Conservation (phyloP, 2,329 filamentous ascomycete genomes). For the Cercospora beticola region DNA sequence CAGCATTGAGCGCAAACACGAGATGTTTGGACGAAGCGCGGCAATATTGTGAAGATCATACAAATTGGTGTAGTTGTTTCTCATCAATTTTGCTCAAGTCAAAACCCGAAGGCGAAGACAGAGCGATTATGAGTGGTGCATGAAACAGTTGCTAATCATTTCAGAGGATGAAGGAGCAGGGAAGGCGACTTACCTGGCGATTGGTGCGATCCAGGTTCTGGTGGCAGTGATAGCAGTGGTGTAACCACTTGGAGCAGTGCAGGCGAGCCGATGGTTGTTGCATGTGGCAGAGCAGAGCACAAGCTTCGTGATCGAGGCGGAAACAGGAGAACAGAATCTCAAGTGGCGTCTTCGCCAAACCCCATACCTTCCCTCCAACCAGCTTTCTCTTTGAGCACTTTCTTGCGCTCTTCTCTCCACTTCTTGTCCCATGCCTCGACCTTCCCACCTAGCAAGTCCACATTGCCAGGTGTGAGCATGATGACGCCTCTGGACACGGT, state of each 20-base stretch:
- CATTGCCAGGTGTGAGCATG: slow-evolving; percentile 69
- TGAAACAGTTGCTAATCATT: slow-evolving; percentile 20
- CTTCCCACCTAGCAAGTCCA: slow-evolving; percentile 80
- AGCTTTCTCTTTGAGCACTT: slow-evolving; percentile 58
- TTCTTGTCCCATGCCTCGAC: slow-evolving; percentile 75
- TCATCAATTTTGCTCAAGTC: slow-evolving; percentile 13
- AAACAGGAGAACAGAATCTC: background rate
- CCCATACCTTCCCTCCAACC: slow-evolving; percentile 25
- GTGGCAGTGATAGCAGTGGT: background rate
- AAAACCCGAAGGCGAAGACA: slow-evolving; percentile 15
- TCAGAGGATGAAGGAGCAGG: background rate
- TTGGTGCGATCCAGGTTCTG: background rate
- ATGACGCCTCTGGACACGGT: slow-evolving; percentile 72
- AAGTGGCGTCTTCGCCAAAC: slow-evolving; percentile 8
- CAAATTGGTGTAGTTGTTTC: slow-evolving; percentile 18
- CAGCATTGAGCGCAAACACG: background rate
- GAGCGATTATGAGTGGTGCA: slow-evolving; percentile 17
- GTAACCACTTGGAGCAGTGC: background rate
- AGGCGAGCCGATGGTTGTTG: background rate
- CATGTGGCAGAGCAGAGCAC: background rate
- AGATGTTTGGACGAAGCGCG: background rate
- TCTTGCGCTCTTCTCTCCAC: slow-evolving; percentile 73
- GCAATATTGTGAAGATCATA: slow-evolving; percentile 12
- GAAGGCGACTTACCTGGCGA: background rate
- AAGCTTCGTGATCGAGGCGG: background rate